Base-by-base conservation (phyloP, 306 rosid species). In the Cicer arietinum region DNA sequence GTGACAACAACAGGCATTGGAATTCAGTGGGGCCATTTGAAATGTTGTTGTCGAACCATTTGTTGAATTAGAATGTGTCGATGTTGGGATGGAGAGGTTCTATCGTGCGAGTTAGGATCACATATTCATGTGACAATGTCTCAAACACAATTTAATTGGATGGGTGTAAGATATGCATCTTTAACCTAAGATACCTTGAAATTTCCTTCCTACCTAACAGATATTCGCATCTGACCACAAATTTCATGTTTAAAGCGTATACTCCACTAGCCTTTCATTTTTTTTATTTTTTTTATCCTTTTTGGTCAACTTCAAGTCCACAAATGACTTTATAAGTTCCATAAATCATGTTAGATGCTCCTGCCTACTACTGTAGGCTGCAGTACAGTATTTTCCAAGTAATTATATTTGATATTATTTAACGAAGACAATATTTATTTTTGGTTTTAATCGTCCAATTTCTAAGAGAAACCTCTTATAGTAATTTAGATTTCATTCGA, bases 131-230 rank as follows among this genome's bases (percentile, higher is more conserved):
- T 76, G 81, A 75, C 60, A 44, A 7, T 81, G 76, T 66, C 83
- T 53, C 30, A 11, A 73, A 18, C 73, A 67, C 61, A 45, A 52
- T 56, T 20, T 54, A 45, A 52, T 56, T 20, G n/a, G 57, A 65
- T 44, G 57, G 58, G 48, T 62, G 69, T 11, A 81, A 18, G 56
- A 51, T 50, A 44, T 64, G 40, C 60, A 50, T 74, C 51, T 47
- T 67, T 17, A 74, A 50, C 59, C 79, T 40, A 50, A 64, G 37
- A 13, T 60, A 35, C 67, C 44, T 59, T 57, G 83, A 85, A 48
- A 78, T 64, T 58, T 79, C 71, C 85, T 37, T 74, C 79, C 48
- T 58, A 78, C 85, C 88, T 39, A 75, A 77, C 63, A 10, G 1
- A 18, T 47, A 44, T 63, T 73, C 64, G n/a, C 51, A 61, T 37